These are phyloP conservation scores for Podospora conica DNA, from an alignment of 495 filamentous ascomycete genomes.

Conservation along the genomic window DNA sequence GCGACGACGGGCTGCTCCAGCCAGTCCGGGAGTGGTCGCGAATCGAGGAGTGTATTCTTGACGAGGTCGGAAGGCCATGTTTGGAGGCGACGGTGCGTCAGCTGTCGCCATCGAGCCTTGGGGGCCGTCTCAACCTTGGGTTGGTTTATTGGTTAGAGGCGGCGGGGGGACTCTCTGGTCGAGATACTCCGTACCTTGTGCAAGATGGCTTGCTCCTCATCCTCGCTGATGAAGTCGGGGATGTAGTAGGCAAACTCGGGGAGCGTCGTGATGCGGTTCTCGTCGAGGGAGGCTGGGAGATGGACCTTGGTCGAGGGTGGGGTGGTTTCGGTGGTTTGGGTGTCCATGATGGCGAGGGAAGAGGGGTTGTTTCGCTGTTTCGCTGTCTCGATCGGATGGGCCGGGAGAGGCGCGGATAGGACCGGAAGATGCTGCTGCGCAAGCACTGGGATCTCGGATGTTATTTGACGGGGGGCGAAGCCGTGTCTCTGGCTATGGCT, in stretches of 20 bases:
- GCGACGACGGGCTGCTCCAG: slow-evolving; percentile 63
- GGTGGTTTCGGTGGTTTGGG: background rate
- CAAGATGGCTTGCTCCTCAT: slow-evolving; percentile 67
- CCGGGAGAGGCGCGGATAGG: background rate
- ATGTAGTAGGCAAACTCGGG: slow-evolving; percentile 78
- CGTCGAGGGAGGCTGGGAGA: slow-evolving; percentile 42
- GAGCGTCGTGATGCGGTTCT: slow-evolving; percentile 50
- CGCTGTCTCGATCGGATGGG: background rate
- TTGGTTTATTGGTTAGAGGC: slow-evolving; percentile 15
- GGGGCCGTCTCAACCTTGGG: slow-evolving; percentile 52
- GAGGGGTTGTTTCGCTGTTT: background rate
- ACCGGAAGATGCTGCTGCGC: background rate
- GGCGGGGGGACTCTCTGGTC: background rate
- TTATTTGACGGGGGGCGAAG: background rate
- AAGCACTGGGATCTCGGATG: background rate
- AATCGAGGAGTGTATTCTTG: slow-evolving; percentile 66
- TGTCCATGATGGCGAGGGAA: slow-evolving; percentile 13
- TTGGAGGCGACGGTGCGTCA: slow-evolving; percentile 83
- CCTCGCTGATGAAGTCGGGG: slow-evolving; percentile 70
- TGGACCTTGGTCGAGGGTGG: slow-evolving; percentile 5
- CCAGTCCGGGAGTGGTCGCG: slow-evolving; percentile 67
- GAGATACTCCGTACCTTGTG: slow-evolving; percentile 49
- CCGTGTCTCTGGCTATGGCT: too few relatives aligned
- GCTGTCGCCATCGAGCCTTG: slow-evolving; percentile 74
- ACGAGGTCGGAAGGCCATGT: slow-evolving; percentile 77